phyloP scores from a whole-genome alignment of 805 yeast species.

The Candida parachauliodes region DNA sequence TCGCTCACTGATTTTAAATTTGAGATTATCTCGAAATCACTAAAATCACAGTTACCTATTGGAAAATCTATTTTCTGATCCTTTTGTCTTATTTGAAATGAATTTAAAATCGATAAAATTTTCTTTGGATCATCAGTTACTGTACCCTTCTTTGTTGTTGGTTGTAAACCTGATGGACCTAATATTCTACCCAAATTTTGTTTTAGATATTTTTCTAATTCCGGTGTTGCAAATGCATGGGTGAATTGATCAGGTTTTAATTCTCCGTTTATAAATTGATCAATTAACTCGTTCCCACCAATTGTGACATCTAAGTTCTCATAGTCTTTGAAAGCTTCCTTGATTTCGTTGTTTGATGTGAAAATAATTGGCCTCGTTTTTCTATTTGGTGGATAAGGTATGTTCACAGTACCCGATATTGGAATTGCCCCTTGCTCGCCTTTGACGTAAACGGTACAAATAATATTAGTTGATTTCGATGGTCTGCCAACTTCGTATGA shows the following conservation, averaged over 20 bases:
- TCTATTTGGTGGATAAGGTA: constrained; percentile 65
- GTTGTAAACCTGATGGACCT: constrained; percentile 90
- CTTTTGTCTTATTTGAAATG: constrained; percentile 75
- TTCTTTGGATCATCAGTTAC: constrained; percentile 58
- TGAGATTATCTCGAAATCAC: constrained; percentile 69
- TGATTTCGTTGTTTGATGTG: constrained; percentile 52
- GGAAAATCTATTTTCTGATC: constrained; percentile 59
- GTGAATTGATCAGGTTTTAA: constrained; percentile 54
- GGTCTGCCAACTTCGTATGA: constrained; percentile 92
- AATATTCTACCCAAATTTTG: constrained; percentile 65
- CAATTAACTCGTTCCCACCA: constrained; percentile 72
- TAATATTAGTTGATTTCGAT: constrained; percentile 61
- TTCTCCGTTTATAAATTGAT: constrained; percentile 53
- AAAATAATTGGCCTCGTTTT: constrained; percentile 66
- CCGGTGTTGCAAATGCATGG: constrained; percentile 83
- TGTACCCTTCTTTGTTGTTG: constrained; percentile 81
- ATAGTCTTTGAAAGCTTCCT: constrained; percentile 43
- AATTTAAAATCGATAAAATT: constrained; percentile 57
- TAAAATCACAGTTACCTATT: constrained; percentile 72
- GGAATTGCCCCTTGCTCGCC: constrained; percentile 78
- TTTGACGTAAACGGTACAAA: constrained; percentile 57
- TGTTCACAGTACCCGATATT: constrained; percentile 63
- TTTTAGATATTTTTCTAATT: constrained; percentile 58
- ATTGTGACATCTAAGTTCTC: constrained; percentile 59
- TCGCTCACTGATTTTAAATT: constrained; percentile 67